Evolutionary conservation across 306 rosid genomes (phyloP).

Genomic region (Prosopis cineraria): DNA sequence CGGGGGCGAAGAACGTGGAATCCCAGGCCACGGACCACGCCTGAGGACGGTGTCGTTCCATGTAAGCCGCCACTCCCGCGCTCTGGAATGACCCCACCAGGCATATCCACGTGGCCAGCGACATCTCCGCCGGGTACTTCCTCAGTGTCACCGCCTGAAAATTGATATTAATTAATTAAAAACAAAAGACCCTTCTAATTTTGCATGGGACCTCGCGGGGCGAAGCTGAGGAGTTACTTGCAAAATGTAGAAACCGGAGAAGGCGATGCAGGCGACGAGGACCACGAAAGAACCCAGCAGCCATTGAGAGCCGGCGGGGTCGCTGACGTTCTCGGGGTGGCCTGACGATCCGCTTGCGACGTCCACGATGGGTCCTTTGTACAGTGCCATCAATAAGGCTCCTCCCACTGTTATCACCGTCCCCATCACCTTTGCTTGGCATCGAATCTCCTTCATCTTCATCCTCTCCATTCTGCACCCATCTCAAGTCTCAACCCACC

Average conservation of each 20-base stretch:
- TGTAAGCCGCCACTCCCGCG: slow-evolving; percentile 44
- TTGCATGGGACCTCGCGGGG: neutral
- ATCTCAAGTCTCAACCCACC: neutral
- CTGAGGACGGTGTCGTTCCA: slow-evolving; percentile 50
- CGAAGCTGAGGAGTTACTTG: slow-evolving; percentile 30
- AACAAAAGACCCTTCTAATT: no score
- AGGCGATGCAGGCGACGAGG: slow-evolving; percentile 69
- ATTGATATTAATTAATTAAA: neutral
- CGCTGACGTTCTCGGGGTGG: slow-evolving; percentile 30
- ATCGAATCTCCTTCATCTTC: slow-evolving; percentile 56
- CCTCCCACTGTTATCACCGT: slow-evolving; percentile 72
- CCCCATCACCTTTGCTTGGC: slow-evolving; percentile 78
- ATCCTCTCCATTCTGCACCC: slow-evolving; percentile 61
- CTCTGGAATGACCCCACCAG: slow-evolving; percentile 65
- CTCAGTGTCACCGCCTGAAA: slow-evolving; percentile 68
- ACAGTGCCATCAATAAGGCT: slow-evolving; percentile 77
- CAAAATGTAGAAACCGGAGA: slow-evolving; percentile 62
- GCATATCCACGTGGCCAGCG: slow-evolving; percentile 76
- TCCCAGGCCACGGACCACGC: slow-evolving; percentile 73
- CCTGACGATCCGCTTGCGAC: slow-evolving; percentile 18
- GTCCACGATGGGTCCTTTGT: slow-evolving; percentile 68
- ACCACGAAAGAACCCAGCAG: slow-evolving; percentile 55
- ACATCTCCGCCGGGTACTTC: slow-evolving; percentile 69
- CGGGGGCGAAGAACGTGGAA: slow-evolving; percentile 58
- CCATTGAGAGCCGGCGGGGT: slow-evolving; percentile 49